Evolutionary conservation across 805 yeast species (phyloP).

Genomic region (Ogataea glucozyma): DNA sequence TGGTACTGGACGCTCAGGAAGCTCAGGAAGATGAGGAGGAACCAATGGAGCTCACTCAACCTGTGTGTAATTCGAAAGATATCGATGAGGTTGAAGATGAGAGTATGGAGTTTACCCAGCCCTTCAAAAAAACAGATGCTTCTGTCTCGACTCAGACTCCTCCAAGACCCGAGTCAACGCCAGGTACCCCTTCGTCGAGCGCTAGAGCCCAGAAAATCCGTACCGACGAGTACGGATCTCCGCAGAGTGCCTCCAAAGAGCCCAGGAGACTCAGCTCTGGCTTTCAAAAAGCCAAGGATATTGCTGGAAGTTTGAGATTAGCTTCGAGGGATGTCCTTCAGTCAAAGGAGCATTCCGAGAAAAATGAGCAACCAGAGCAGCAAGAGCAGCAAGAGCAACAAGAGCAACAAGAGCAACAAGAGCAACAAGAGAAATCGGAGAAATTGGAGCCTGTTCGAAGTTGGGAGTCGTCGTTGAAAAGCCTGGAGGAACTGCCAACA

Average conservation of each 20-base stretch:
- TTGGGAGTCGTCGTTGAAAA: too few relatives aligned
- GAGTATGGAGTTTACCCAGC: conserved; percentile 23
- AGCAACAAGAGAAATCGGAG: too few relatives aligned
- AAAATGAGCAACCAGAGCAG: background rate
- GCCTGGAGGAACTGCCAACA: too few relatives aligned
- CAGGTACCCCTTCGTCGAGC: conserved; percentile 21
- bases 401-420: too few relatives aligned
- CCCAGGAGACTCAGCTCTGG: conserved; percentile 7
- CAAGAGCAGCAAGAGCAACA: too few relatives aligned
- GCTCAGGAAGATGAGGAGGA: conserved; percentile 13
- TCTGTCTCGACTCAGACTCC: conserved; percentile 16
- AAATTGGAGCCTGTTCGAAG: too few relatives aligned
- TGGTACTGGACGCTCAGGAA: background rate
- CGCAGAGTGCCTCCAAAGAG: conserved; percentile 21
- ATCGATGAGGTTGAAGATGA: background rate
- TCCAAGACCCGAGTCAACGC: conserved; percentile 1
- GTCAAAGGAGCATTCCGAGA: background rate
- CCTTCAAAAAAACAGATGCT: conserved; percentile 6
- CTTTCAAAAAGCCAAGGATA: conserved; percentile 9
- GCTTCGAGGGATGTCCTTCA: background rate
- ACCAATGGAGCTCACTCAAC: conserved; percentile 22
- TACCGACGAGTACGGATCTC: conserved; percentile 24
- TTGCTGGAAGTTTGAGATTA: conserved; percentile 1
- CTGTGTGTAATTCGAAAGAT: background rate
- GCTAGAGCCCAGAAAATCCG: conserved; percentile 21